Conservation (phyloP, 1,284 basidiomycete species). For the Austropuccinia psidii region DNA sequence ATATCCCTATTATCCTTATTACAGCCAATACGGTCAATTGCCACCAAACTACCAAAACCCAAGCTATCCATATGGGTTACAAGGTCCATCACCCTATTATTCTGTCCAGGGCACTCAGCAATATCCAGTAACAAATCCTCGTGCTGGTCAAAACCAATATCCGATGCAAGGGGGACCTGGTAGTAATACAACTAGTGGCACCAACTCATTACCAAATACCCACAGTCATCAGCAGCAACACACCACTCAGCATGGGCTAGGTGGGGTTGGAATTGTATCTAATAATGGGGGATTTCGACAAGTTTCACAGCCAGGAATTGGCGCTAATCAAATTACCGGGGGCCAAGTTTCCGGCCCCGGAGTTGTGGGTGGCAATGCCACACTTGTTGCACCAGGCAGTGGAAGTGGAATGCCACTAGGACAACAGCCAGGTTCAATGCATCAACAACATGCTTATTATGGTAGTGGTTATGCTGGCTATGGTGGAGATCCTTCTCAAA, state of each 20-base stretch:
- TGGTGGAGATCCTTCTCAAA: constrained; percentile 19
- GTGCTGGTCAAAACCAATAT: constrained; percentile 33
- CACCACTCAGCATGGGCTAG: constrained; percentile 27
- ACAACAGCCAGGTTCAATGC: constrained; percentile 29
- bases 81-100: constrained; percentile 34
- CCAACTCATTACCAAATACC: constrained; percentile 9
- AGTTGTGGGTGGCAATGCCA: constrained; percentile 3
- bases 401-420: constrained; percentile 11
- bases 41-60: constrained; percentile 36
- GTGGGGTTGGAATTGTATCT: constrained; percentile 11
- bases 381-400: constrained; percentile 12
- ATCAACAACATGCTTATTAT: constrained; percentile 33
- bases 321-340: constrained; percentile 18
- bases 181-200: constrained; percentile 2
- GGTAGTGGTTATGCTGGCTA: constrained; percentile 21
- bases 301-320: constrained; percentile 24
- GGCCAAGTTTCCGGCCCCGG: constrained; percentile 17
- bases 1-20: constrained; percentile 36
- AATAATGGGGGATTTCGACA: constrained; percentile 31
- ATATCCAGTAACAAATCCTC: constrained; percentile 12
- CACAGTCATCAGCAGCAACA: constrained; percentile 32
- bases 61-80: constrained; percentile 29
- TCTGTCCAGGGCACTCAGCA: constrained; percentile 34
- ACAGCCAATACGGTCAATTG: constrained; percentile 34
- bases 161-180: constrained; percentile 34